Conservation (phyloP, 2,329 filamentous ascomycete species). For the Cytospora paraplurivora region DNA sequence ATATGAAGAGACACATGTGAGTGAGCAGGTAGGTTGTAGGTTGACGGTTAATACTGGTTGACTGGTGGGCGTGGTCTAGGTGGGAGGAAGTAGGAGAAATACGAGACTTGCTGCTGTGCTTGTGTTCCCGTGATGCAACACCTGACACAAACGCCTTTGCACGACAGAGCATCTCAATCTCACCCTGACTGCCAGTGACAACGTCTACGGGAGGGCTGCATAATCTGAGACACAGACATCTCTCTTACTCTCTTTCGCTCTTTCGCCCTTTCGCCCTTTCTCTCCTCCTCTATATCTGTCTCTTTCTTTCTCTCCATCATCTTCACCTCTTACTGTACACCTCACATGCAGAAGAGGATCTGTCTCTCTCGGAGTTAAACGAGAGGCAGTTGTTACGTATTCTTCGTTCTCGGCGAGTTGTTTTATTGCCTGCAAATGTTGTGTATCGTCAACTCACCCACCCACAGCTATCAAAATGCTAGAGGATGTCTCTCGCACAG, state of each 20-base stretch:
- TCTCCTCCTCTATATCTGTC: no score
- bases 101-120: background rate
- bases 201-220: background rate
- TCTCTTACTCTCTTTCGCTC: background rate
- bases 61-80: no score
- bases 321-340: no score
- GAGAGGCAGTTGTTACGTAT: background rate
- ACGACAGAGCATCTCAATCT: background rate
- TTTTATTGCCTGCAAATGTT: background rate
- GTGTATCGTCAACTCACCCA: background rate
- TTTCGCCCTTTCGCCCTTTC: no score
- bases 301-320: no score
- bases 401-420: background rate
- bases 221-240: background rate
- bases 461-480: no score
- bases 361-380: background rate
- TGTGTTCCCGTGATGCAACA: background rate
- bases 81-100: background rate
- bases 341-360: background rate
- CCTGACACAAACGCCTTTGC: background rate
- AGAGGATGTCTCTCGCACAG: background rate
- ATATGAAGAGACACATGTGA: no score
- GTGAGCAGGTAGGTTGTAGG: no score
- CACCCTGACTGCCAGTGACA: background rate
- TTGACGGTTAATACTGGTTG: no score